Base-by-base conservation (phyloP, 441 rosid genomes). In the Bruguiera hainesii region DNA sequence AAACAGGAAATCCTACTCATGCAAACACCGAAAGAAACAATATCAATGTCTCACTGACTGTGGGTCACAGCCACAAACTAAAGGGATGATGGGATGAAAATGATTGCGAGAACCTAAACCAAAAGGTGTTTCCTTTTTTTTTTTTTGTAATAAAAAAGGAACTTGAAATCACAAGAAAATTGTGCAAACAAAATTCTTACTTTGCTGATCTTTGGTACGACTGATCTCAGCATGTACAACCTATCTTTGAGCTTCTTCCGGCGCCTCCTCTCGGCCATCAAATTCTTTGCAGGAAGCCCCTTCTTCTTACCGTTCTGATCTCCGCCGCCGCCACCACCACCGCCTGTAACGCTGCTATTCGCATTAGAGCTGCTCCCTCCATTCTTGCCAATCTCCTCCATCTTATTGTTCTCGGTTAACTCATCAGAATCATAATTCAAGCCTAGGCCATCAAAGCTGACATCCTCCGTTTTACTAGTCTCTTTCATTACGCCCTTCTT, bases 261-360 rank as follows among this genome's bases (percentile, higher is more conserved):
- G 56, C 87, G 77, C 60, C 87, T 79, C 79, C 89, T 79, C 83
- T 85, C 87, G 2, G 89, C 85, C 89, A 83, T 85, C 79, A 82
- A 78, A 73, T 85, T 85, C 73, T 85, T 85, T 0, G 89, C 84
- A 1, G 89, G 87, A 68, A 78, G 61, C 13, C 85, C 87, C 64
- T 81, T 82, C 80, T 76, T 85, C 82, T 79, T 82, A 50, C 87
- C 85, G 73, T 77, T 82, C 8, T 70, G 82, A 61, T 82, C 82
- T 57, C 76, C 86, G 42, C 70, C 63, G 21, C 35, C 74, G 11
- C 75, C 79, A 0, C 46, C 82, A 53, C 78, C 86, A 42, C 70
- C 65, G 13, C 75, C 79, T 21, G 77, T 72, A n/a, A 72, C 64
- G 5, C 74, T 73, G 57, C 81, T 80, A 56, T 78, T 80, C 1